Conservation (phyloP, 2,329 filamentous ascomycete genomes). For the Epichloe typhina region DNA sequence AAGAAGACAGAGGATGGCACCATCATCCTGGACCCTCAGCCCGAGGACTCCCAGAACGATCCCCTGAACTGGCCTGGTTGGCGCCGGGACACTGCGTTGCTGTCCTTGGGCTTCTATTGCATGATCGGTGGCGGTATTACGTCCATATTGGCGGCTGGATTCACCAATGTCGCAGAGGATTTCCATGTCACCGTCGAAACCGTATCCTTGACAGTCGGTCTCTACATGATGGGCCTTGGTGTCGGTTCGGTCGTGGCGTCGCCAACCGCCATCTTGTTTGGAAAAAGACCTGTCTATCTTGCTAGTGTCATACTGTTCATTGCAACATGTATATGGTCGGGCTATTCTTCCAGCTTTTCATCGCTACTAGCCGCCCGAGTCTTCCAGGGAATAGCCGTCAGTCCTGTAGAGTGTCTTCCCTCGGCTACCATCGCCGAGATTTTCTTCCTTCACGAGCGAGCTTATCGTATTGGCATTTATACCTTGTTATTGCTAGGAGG, state of each 20-base stretch:
- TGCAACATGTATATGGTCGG: slow-evolving; percentile 69
- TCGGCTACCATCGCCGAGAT: slow-evolving; percentile 94
- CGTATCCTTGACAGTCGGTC: slow-evolving; percentile 76
- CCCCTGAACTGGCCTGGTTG: slow-evolving; percentile 83
- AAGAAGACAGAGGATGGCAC: slow-evolving; percentile 72
- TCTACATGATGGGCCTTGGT: slow-evolving; percentile 91
- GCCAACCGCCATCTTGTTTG: slow-evolving; percentile 80
- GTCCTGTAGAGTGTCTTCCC: slow-evolving; percentile 81
- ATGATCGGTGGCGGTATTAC: slow-evolving; percentile 91
- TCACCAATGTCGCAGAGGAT: slow-evolving; percentile 59
- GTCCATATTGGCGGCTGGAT: slow-evolving; percentile 78
- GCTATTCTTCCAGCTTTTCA: slow-evolving; percentile 63
- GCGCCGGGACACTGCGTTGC: slow-evolving; percentile 64
- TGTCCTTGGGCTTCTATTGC: slow-evolving; percentile 83
- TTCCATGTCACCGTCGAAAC: slow-evolving; percentile 53
- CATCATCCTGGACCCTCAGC: slow-evolving; percentile 83
- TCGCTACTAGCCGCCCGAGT: slow-evolving; percentile 73
- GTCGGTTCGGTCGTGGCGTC: slow-evolving; percentile 73
- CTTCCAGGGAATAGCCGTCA: slow-evolving; percentile 78
- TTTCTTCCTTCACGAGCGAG: slow-evolving; percentile 87
- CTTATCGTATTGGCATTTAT: slow-evolving; percentile 87
- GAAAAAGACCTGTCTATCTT: slow-evolving; percentile 85
- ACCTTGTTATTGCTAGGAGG: slow-evolving; percentile 78
- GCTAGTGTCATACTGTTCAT: slow-evolving; percentile 66
- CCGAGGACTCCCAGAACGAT: slow-evolving; percentile 81